Evolutionary conservation across 1,139 yeast genomes (phyloP), one percentile per base, ranked within the genome.

Genomic region (Debaryomycetaceae sp.): DNA sequence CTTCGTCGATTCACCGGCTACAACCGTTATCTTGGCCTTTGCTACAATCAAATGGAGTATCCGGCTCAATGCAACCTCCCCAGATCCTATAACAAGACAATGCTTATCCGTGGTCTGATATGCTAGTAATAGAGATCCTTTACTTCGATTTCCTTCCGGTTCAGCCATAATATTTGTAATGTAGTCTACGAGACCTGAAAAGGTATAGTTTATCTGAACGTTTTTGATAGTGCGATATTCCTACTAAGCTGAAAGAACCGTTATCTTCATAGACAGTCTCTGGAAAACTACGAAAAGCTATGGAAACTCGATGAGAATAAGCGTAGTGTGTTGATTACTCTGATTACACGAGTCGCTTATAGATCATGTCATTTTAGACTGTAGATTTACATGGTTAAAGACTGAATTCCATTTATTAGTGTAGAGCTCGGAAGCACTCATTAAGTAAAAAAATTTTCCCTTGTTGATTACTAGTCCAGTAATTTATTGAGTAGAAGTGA

Each of bases 21-120:
- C 69, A 17, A 87, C 83, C 0, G 89, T 83, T 34, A 87, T 75
- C 39, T 66, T 67, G 5, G 94, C 92, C 47, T 81, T 77, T 1
- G 95, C 92, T 19, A 76, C 74, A 9, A 85, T 61, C 30, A 87
- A 67, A 53, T 84, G 87, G 39, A 74, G 68, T 11, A 87, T 77
- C 41, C 96, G 63, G 30, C 89, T 78, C 13, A 81, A 67, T 0
- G 91, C 96, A 8, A 87, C 95, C 38, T 83, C 88, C 5, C 95
- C 95, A 6, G 84, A 87, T 0, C 95, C 95, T 34, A 87, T 77
- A 1, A 87, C 86, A 17, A 87, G 67, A 18, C 85, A 87, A 50
- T 78, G 86, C 43, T 76, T 78, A 49, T 73, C 65, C 47, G 72
- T 72, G 31, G 85, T 81, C 59, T 83, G 89, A 84, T 86, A 83